Conservation (phyloP, 306 rosid species). For the Prunus dulcis region DNA sequence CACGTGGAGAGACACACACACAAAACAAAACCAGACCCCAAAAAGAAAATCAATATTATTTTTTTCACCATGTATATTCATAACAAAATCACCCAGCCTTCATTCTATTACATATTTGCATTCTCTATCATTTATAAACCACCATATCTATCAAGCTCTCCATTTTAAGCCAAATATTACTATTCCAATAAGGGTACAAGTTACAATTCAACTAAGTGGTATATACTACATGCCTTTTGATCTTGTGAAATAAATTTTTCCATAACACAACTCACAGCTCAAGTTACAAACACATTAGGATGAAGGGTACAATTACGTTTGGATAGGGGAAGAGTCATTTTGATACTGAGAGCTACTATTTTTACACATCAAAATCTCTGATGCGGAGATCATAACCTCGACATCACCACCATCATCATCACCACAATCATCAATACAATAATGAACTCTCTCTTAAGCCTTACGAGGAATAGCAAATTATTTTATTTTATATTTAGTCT, state of each 20-base stretch:
- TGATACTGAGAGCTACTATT: neutral
- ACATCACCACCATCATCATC: neutral
- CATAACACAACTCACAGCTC: too few relatives aligned
- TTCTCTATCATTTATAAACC: neutral
- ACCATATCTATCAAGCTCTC: neutral
- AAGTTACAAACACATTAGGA: neutral
- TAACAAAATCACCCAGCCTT: neutral
- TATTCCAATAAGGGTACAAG: neutral
- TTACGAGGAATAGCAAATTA: neutral
- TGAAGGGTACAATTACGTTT: neutral
- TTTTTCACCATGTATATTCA: neutral
- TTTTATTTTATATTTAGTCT: neutral
- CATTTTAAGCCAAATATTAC: neutral
- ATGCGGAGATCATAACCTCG: conserved; percentile 3
- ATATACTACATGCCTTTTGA: neutral
- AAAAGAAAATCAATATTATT: neutral
- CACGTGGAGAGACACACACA: neutral
- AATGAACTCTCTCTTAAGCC: neutral
- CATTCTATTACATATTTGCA: neutral
- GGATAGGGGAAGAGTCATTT: neutral
- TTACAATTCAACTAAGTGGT: neutral
- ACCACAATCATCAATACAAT: neutral
- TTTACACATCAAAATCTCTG: neutral
- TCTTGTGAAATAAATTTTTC: too few relatives aligned
- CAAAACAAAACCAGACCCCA: neutral